Conservation (phyloP, 2,329 filamentous ascomycete species). For the Microsporum audouinii region DNA sequence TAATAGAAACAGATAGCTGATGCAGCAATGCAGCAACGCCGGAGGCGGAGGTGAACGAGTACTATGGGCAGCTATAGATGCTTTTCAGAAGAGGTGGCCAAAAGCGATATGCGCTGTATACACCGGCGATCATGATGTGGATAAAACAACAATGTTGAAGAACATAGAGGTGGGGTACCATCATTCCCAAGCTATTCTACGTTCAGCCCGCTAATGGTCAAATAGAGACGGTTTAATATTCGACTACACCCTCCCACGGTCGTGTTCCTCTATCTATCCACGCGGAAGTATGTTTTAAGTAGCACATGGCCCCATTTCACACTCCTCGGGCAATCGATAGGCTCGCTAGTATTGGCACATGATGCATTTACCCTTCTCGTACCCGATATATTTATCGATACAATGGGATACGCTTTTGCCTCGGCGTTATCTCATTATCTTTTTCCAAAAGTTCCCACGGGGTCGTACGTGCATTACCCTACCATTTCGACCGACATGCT, state of each 20-base stretch:
- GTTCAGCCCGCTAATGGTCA: neutral
- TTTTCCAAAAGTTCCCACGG: slow-evolving; percentile 70
- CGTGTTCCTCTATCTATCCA: slow-evolving; percentile 81
- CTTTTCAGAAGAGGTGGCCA: slow-evolving; percentile 81
- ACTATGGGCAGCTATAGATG: slow-evolving; percentile 86
- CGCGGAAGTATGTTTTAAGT: slow-evolving; percentile 72
- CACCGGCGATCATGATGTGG: slow-evolving; percentile 83
- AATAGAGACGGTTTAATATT: slow-evolving; percentile 80
- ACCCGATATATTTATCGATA: slow-evolving; percentile 90
- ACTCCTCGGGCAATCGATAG: slow-evolving; percentile 82
- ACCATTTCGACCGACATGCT: slow-evolving; percentile 99
- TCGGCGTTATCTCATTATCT: slow-evolving; percentile 71
- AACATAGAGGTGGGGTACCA: slow-evolving; percentile 60
- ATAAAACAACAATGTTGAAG: slow-evolving; percentile 65
- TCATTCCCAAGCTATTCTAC: neutral
- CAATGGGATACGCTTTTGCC: slow-evolving; percentile 94
- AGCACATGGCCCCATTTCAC: slow-evolving; percentile 88
- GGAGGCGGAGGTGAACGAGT: slow-evolving; percentile 93
- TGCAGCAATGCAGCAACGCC: slow-evolving; percentile 58
- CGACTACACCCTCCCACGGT: slow-evolving; percentile 70
- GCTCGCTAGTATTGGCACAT: slow-evolving; percentile 75
- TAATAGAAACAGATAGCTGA: neutral
- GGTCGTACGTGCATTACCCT: slow-evolving; percentile 93
- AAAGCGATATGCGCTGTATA: slow-evolving; percentile 85
- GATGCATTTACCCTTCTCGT: slow-evolving; percentile 87